Conservation (phyloP, 306 rosid genomes). For the Mimosa bimucronata region DNA sequence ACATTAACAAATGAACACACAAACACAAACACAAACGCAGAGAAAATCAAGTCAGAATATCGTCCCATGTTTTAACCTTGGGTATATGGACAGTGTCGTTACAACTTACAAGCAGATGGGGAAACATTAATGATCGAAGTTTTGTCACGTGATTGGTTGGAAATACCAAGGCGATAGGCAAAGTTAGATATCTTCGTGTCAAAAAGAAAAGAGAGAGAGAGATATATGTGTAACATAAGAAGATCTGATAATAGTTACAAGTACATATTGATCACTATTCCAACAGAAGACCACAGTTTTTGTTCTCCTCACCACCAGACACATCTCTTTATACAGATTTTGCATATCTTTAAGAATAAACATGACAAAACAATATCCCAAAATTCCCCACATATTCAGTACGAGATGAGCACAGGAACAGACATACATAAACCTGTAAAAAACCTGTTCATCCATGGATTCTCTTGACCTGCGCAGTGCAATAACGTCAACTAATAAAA, state of each 20-base stretch:
- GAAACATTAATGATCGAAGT: background rate
- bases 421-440: background rate
- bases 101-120: background rate
- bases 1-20: background rate
- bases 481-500: background rate
- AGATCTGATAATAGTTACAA: conserved; percentile 23
- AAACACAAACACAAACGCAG: background rate
- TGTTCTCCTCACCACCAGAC: background rate
- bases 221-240: background rate
- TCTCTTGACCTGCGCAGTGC: conserved; percentile 58
- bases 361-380: conserved; percentile 30
- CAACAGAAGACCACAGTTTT: background rate
- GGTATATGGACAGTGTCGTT: background rate
- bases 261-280: conserved; percentile 2
- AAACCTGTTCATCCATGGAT: conserved; percentile 49
- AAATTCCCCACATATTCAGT: conserved; percentile 29
- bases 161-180: background rate
- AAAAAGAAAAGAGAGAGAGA: background rate
- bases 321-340: conserved; percentile 12
- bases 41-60: background rate
- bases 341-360: conserved; percentile 3
- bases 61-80: background rate
- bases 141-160: background rate
- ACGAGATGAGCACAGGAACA: conserved; percentile 10
- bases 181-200: conserved; percentile 11